These are phyloP conservation scores for Leishmania aethiopica DNA, from an alignment of 208 protist species.

Conservation along the genomic window DNA sequence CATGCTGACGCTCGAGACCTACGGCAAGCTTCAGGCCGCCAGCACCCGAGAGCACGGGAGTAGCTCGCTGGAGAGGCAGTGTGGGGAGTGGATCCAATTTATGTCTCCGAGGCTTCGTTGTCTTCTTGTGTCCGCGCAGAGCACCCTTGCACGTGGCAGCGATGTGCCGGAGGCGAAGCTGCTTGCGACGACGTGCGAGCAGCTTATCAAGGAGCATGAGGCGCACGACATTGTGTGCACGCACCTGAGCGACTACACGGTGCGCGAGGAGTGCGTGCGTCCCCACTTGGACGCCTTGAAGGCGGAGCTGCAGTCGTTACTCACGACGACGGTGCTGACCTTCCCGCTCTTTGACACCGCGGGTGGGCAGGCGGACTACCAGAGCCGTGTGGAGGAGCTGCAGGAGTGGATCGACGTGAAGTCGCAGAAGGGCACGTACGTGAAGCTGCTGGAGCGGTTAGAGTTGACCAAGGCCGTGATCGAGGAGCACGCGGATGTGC, in stretches of 20 bases:
- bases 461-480: slow-evolving; percentile 60
- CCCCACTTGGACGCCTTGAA: slow-evolving; percentile 66
- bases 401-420: slow-evolving; percentile 85
- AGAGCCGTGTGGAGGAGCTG: slow-evolving; percentile 71
- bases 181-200: slow-evolving; percentile 36
- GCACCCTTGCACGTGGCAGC: slow-evolving; percentile 13
- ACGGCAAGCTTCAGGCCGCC: slow-evolving; percentile 55
- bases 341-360: slow-evolving; percentile 53
- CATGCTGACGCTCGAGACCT: slow-evolving; percentile 59
- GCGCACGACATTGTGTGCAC: slow-evolving; percentile 56
- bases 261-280: slow-evolving; percentile 69
- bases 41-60: slow-evolving; percentile 39
- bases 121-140: slow-evolving; percentile 32
- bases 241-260: slow-evolving; percentile 74
- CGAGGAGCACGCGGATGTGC: slow-evolving; percentile 60
- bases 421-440: slow-evolving; percentile 70
- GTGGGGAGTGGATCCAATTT: slow-evolving; percentile 38
- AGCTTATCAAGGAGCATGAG: slow-evolving; percentile 51
- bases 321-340: slow-evolving; percentile 64
- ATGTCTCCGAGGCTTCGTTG: slow-evolving; percentile 27
- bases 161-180: slow-evolving; percentile 13
- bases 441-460: slow-evolving; percentile 62
- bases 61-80: slow-evolving; percentile 49
- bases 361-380: slow-evolving; percentile 58
- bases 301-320: slow-evolving; percentile 51